Evolutionary conservation across 1,139 yeast genomes (phyloP).

Genomic region (Hansenula sp.): DNA sequence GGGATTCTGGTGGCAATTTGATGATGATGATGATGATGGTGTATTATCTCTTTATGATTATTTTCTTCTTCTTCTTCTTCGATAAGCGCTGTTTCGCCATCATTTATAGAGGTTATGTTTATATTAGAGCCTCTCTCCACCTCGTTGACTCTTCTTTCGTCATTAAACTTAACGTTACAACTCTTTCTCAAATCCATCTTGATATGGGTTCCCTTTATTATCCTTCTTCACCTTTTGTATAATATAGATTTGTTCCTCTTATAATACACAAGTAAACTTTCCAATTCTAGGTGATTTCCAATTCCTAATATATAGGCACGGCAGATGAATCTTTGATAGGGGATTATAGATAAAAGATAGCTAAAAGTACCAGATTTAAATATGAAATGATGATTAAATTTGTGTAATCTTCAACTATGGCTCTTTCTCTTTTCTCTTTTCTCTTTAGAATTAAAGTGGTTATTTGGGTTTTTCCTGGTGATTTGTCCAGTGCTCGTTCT

Average conservation of each 20-base stretch:
- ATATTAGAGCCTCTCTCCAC: not conserved
- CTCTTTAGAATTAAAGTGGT: too few species aligned
- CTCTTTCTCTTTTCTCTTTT: too few species aligned
- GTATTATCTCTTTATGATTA: not conserved
- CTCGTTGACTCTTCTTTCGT: not conserved
- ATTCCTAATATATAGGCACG: not conserved
- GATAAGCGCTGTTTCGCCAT: not conserved
- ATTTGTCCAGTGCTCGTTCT: not conserved
- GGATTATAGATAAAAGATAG: too few species aligned
- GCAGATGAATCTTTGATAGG: not conserved
- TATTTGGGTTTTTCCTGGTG: too few species aligned
- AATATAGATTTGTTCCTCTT: too few species aligned
- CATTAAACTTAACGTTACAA: constrained; percentile 1
- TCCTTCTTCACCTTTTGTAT: not conserved
- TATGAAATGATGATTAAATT: too few species aligned
- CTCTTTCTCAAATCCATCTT: constrained; percentile 8
- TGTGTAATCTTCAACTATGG: too few species aligned
- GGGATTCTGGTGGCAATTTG: not conserved
- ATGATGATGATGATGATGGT: not conserved
- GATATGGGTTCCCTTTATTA: not conserved
- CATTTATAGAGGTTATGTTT: not conserved
- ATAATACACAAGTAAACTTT: too few species aligned
- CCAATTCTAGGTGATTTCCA: not conserved
- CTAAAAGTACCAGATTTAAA: too few species aligned
- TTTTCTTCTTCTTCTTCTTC: constrained; percentile 3